These are phyloP conservation scores for Ascochyta koolunga DNA, from an alignment of 2,329 filamentous ascomycete genomes.

Conservation along the genomic window DNA sequence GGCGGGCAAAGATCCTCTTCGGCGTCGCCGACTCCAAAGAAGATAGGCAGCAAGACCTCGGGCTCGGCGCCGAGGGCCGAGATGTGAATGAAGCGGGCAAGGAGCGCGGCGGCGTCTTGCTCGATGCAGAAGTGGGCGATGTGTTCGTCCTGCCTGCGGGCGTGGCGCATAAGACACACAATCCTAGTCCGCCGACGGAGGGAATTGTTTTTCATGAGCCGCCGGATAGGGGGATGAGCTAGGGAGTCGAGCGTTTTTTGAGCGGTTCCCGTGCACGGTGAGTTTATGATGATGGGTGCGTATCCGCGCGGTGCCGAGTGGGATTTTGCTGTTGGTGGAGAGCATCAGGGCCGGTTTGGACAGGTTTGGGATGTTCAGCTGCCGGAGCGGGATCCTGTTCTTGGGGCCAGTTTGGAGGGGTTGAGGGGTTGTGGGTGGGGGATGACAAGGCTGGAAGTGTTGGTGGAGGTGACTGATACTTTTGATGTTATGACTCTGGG, in stretches of 20 bases:
- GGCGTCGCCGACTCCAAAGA: conserved; percentile 56
- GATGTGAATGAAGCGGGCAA: conserved; percentile 48
- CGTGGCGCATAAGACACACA: conserved; percentile 61
- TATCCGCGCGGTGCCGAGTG: conserved; percentile 58
- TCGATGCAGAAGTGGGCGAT: conserved; percentile 59
- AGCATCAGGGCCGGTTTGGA: conserved; percentile 50
- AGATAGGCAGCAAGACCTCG: conserved; percentile 16
- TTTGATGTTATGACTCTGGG: too few relatives aligned
- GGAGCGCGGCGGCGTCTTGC: conserved; percentile 58
- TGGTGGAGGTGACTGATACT: too few relatives aligned
- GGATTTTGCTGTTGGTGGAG: conserved; percentile 59
- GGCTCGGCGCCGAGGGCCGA: conserved; percentile 30
- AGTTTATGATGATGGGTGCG: conserved; percentile 64
- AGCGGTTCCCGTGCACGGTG: conserved; percentile 47
- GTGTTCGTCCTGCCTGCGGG: conserved; percentile 66
- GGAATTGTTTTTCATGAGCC: conserved; percentile 54
- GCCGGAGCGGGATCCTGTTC: conserved; percentile 56
- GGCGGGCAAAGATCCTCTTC: conserved; percentile 59
- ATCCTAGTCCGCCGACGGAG: conserved; percentile 46
- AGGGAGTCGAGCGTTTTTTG: conserved; percentile 46
- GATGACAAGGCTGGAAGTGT: too few relatives aligned
- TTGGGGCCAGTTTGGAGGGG: conserved; percentile 41
- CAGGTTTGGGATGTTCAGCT: conserved; percentile 55
- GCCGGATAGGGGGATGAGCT: conserved; percentile 40
- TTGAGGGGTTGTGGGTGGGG: background rate